A percentile compares a stretch with the other conserved stretches of the same genome.
These are phyloP conservation scores for Themeda triandra DNA, from an alignment of 176 grass and related monocot genomes.

Conservation along the genomic window DNA sequence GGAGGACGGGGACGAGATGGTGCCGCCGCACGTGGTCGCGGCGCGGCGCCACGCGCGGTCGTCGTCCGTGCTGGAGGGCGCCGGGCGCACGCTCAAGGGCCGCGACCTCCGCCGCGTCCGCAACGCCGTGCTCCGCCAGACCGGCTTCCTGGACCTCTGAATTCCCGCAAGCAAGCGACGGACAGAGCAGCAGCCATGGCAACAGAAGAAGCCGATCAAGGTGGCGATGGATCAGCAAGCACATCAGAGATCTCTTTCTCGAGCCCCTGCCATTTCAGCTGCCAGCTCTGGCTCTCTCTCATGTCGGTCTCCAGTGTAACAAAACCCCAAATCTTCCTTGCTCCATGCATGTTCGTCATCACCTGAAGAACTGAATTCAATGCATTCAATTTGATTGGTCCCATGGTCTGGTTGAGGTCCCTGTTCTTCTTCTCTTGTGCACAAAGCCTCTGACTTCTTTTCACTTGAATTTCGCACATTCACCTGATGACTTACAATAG, in stretches of 20 bases:
- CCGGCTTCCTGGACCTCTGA: conserved; percentile 61
- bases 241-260: not conserved
- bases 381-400: conserved; percentile 38
- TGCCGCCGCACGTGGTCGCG: conserved; percentile 57
- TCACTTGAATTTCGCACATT: conserved; percentile 17
- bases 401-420: not conserved
- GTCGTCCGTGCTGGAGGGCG: conserved; percentile 62
- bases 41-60: conserved; percentile 48
- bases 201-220: not conserved
- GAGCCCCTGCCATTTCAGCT: not conserved
- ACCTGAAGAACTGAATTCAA: conserved; percentile 23
- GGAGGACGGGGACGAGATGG: conserved; percentile 33
- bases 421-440: not conserved
- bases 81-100: conserved; percentile 53
- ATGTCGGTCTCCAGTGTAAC: not conserved
- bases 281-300: not conserved
- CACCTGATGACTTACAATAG: not conserved
- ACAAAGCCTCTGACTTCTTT: not conserved
- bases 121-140: conserved; percentile 56
- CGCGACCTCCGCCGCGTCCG: conserved; percentile 56
- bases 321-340: not conserved
- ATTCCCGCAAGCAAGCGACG: not conserved
- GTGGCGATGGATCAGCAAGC: not conserved
- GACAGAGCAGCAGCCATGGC: no score
- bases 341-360: not conserved